These are phyloP conservation scores for Nemania serpens DNA, from an alignment of 2,329 filamentous ascomycete genomes.

Conservation along the genomic window DNA sequence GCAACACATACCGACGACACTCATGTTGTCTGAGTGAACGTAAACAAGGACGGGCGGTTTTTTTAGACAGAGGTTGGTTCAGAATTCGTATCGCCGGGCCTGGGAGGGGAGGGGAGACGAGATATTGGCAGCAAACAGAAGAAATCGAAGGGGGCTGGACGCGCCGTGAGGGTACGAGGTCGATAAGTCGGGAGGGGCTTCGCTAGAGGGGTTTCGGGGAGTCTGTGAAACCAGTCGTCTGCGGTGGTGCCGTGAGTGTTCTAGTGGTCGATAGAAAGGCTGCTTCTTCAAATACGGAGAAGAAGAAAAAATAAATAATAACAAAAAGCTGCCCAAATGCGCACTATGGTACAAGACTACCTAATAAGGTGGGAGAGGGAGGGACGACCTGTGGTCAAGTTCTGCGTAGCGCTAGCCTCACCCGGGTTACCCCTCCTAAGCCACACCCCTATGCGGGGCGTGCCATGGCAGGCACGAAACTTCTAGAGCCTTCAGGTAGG, in stretches of 20 bases:
- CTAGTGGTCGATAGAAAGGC: conserved; percentile 6
- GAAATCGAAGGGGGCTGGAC: conserved; percentile 3
- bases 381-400: conserved; percentile 19
- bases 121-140: conserved; percentile 12
- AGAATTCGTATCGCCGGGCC: neutral
- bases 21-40: conserved; percentile 51
- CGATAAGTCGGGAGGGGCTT: neutral
- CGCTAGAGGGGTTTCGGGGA: neutral
- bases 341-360: conserved; percentile 27
- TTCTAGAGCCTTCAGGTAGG: conserved; percentile 40
- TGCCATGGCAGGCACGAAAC: conserved; percentile 27
- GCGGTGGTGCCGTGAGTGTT: neutral
- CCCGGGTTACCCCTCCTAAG: conserved; percentile 34
- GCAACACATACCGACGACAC: conserved; percentile 56
- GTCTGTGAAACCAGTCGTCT: conserved; percentile 14
- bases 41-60: conserved; percentile 28
- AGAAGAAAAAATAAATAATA: conserved; percentile 31
- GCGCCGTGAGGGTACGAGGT: conserved; percentile 11
- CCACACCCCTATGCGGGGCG: conserved; percentile 27
- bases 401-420: conserved; percentile 28
- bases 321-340: conserved; percentile 39
- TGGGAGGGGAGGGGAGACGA: neutral
- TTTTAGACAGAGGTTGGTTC: neutral
- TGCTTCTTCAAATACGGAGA: conserved; percentile 20
- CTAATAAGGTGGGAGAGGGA: conserved; percentile 29